Conservation (phyloP, 2,329 filamentous ascomycete species). For the Curvularia hawaiiensis region DNA sequence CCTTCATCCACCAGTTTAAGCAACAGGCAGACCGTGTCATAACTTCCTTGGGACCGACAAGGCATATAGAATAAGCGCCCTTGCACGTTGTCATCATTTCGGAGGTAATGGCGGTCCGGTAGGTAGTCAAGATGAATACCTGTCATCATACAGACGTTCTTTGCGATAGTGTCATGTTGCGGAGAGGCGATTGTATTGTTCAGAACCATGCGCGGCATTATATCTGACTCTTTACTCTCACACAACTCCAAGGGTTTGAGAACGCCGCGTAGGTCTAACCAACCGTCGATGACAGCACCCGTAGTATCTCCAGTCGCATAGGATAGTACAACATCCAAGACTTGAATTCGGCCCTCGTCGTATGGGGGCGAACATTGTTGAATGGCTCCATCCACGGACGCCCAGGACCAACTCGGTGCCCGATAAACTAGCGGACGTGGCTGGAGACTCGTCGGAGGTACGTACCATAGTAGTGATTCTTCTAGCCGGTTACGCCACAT, state of each 20-base stretch:
- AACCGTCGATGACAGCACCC: constrained; percentile 12
- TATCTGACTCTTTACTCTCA: background rate
- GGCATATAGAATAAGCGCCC: constrained; percentile 4
- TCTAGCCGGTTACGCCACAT: constrained; percentile 17
- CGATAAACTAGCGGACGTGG: constrained; percentile 10
- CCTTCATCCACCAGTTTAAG: background rate
- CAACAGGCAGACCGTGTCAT: background rate
- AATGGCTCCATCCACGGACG: constrained; percentile 10
- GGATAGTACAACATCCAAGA: constrained; percentile 10
- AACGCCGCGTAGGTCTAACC: constrained; percentile 10
- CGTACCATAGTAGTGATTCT: background rate
- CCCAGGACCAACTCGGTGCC: constrained; percentile 23
- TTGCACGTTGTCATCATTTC: background rate
- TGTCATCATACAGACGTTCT: background rate
- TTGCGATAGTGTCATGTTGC: background rate
- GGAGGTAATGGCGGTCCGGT: background rate
- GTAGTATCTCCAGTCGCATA: constrained; percentile 14
- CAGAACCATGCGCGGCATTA: background rate
- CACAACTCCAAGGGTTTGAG: constrained; percentile 4
- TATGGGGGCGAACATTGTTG: background rate
- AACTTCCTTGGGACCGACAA: background rate
- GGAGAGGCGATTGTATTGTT: background rate
- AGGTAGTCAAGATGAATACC: background rate
- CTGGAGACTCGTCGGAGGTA: background rate
- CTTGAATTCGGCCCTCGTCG: background rate